phyloP scores from a whole-genome alignment of 2,329 filamentous ascomycete genomes.

The Epichloe baconii region DNA sequence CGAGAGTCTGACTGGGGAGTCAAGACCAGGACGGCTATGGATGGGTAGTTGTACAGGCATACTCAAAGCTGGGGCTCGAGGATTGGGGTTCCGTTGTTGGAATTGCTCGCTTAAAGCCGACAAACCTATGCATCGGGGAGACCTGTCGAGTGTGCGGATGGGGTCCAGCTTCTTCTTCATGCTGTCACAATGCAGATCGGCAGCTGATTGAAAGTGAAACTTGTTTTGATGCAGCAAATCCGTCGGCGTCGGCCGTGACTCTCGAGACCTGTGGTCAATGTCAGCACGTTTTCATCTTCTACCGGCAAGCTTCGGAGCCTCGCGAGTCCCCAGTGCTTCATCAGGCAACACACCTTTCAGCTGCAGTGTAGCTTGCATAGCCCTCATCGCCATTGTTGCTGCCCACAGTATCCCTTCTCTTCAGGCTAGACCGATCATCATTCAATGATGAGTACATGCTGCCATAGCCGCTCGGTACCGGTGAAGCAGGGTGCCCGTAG shows the following conservation, averaged over 20 bases:
- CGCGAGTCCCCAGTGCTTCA: not conserved
- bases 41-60: conserved; percentile 34
- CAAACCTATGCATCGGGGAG: conserved; percentile 31
- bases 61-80: conserved; percentile 25
- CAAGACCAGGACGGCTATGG: conserved; percentile 24
- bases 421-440: conserved; percentile 22
- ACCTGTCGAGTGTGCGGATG: conserved; percentile 30
- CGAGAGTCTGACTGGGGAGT: conserved; percentile 16
- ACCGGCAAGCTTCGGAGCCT: not conserved
- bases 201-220: conserved; percentile 33
- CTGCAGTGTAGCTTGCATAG: conserved; percentile 29
- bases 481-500: conserved; percentile 14
- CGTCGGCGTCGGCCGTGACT: conserved; percentile 21
- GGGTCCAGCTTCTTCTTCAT: conserved; percentile 45
- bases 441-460: conserved; percentile 24
- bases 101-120: conserved; percentile 27
- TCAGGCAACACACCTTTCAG: conserved; percentile 20
- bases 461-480: conserved; percentile 26
- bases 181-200: conserved; percentile 34
- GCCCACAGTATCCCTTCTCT: conserved; percentile 17
- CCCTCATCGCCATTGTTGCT: conserved; percentile 27
- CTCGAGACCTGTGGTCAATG: conserved; percentile 23
- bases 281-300: not conserved
- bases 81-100: conserved; percentile 23
- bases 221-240: conserved; percentile 37